Evolutionary conservation across 1,139 yeast genomes (phyloP).

Genomic region (Tardiomyces blankii): DNA sequence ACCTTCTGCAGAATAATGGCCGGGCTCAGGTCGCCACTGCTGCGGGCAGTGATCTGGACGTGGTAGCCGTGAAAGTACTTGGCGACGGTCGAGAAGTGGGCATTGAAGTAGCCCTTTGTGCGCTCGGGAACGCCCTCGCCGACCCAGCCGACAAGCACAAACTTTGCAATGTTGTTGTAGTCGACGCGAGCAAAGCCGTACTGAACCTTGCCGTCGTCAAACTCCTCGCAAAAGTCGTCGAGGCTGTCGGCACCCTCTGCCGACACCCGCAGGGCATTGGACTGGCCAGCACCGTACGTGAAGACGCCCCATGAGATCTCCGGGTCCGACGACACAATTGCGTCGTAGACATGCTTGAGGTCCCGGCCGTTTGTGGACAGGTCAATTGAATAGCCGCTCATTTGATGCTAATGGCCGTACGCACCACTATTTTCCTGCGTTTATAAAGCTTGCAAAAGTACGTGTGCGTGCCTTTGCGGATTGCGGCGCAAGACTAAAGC

Average conservation of each 20-base stretch:
- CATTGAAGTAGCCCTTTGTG: constrained; percentile 32
- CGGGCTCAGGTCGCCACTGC: constrained; percentile 77
- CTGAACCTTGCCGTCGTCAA: constrained; percentile 82
- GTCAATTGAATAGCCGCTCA: constrained; percentile 17
- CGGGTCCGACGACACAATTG: constrained; percentile 32
- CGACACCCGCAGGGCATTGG: constrained; percentile 24
- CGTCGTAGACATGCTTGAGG: constrained; percentile 28
- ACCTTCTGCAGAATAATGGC: constrained; percentile 65
- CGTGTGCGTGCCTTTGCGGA: too few species aligned
- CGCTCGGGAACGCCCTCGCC: constrained; percentile 38
- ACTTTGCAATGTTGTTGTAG: constrained; percentile 81
- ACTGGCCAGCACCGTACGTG: constrained; percentile 27
- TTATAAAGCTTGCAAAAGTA: too few species aligned
- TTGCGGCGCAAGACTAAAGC: too few species aligned
- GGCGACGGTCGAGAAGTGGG: constrained; percentile 32
- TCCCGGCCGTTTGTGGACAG: constrained; percentile 28
- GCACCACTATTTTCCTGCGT: too few species aligned
- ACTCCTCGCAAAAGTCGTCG: constrained; percentile 67
- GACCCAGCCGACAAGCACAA: constrained; percentile 78
- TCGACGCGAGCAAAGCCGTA: constrained; percentile 82
- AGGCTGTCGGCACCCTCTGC: constrained; percentile 40
- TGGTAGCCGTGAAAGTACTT: constrained; percentile 58
- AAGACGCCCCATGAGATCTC: constrained; percentile 32
- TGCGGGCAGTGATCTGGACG: constrained; percentile 94
- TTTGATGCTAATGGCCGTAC: background rate